phyloP scores from a whole-genome alignment of 441 rosid genomes.

The Flueggea neowawraea region DNA sequence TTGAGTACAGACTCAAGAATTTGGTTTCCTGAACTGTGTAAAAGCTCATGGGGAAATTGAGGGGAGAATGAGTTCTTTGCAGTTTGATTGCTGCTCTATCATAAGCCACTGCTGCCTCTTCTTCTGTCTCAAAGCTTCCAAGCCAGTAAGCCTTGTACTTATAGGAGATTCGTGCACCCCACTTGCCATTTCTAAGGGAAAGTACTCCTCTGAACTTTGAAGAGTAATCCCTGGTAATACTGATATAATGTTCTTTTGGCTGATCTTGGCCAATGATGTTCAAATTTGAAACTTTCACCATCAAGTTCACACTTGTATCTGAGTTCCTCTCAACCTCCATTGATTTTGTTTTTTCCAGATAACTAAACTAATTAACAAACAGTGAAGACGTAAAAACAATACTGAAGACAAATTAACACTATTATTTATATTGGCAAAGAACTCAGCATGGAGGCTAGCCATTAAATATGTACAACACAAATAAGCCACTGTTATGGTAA shows the following conservation, averaged over 20 bases:
- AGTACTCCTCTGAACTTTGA: conserved; percentile 23
- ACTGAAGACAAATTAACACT: not conserved
- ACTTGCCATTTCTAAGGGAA: conserved; percentile 15
- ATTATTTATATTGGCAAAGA: conserved; percentile 11
- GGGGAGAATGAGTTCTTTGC: conserved; percentile 21
- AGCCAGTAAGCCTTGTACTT: conserved; percentile 26
- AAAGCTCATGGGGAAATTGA: conserved; percentile 11
- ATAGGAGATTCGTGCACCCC: conserved; percentile 27
- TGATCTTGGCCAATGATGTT: conserved; percentile 2
- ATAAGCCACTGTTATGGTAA: conserved; percentile 11
- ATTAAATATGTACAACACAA: conserved; percentile 6
- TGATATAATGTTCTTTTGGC: not conserved
- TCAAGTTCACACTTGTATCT: not conserved
- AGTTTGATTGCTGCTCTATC: conserved; percentile 34
- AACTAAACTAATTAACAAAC: not conserved
- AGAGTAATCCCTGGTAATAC: not conserved
- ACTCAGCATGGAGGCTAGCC: not conserved
- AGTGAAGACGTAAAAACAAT: not conserved
- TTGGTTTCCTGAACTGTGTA: conserved; percentile 17
- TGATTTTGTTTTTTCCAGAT: not conserved
- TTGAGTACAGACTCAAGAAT: conserved; percentile 14
- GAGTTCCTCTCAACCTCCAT: not conserved
- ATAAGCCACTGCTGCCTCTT: conserved; percentile 34
- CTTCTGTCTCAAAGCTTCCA: conserved; percentile 21
- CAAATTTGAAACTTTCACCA: conserved; percentile 8